Evolutionary conservation across 176 grass and related monocot species (phyloP), one percentile per base, ranked within the genome.

Genomic region (Carex littledalei): DNA sequence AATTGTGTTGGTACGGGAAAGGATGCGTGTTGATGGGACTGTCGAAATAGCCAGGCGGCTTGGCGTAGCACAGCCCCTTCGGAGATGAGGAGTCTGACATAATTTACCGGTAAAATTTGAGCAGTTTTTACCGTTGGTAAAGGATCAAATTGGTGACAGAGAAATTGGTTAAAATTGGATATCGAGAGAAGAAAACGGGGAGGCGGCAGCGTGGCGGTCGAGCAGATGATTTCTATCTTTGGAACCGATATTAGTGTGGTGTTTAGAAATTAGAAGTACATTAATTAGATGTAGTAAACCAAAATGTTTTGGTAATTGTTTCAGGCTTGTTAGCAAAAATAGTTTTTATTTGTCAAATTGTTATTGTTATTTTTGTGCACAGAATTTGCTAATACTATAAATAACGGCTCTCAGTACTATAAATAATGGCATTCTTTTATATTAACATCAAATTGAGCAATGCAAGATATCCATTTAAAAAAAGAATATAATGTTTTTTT

Each of bases 11-110:
- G 16, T 39, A 43, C 64, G 58, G 80, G 3, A 59, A 21, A 1
- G 52, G 32, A 24, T 82, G 47, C 0, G 18, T 20, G 21, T 66
- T 64, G 11, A 47, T 22, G 37, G 80, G 61, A 82, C 11, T 11
- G 63, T 52, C 80, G 17, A 64, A 66, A n/a, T 82, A 26, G 60
- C 80, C 61, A 3, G 80, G 18, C 3, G 60, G 37, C 79, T 82
- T 82, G 15, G 60, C 59, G 20, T 47, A 10, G 21, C 43, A 76
- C 20, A 76, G 20, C 45, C n/a, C 11, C 12, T 20, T 15, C 8
- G 43, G 47, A 66, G 59, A 82, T 67, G 29, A 66, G 3, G 80
- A 81, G 17, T 55, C 3, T 7, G 7, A 82, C 59, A 82, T 82
- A 64, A 81, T 21, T 16, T 0, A 22, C 3, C 37, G 9, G 80